Evolutionary conservation across 176 grass and related monocot genomes (phyloP).

Genomic region (Lolium perenne): DNA sequence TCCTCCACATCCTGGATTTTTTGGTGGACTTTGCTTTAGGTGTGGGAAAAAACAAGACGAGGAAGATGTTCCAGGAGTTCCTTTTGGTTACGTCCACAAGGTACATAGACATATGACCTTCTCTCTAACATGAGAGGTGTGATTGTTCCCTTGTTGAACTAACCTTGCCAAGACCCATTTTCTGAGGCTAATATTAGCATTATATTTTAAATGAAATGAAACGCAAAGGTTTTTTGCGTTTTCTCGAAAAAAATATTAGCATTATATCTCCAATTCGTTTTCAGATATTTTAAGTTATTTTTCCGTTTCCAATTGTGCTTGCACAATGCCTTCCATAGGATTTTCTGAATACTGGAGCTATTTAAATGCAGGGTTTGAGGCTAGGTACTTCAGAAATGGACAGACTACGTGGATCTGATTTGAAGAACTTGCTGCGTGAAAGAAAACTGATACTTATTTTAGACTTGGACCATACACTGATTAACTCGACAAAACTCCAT

Average conservation of each 20-base stretch:
- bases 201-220: no score
- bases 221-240: no score
- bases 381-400: constrained; percentile 80
- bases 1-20: constrained; percentile 75
- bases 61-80: constrained; percentile 76
- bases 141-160: constrained; percentile 14
- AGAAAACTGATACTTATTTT: constrained; percentile 85
- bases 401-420: constrained; percentile 65
- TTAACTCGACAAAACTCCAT: constrained; percentile 73
- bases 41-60: constrained; percentile 66
- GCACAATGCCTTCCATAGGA: not conserved
- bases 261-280: not conserved
- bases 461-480: constrained; percentile 92
- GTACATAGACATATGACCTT: constrained; percentile 40
- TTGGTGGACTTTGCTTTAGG: constrained; percentile 67
- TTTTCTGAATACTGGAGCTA: constrained; percentile 22
- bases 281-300: constrained; percentile 5
- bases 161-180: not conserved
- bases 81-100: constrained; percentile 95
- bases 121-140: constrained; percentile 3
- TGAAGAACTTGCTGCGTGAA: constrained; percentile 73
- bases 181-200: not conserved
- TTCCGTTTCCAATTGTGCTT: constrained; percentile 32
- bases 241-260: no score
- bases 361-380: constrained; percentile 71